A percentile compares a stretch with the other conserved stretches of the same genome.
phyloP scores from a whole-genome alignment of 345 rosid genomes.

The Rhizophora apiculata region DNA sequence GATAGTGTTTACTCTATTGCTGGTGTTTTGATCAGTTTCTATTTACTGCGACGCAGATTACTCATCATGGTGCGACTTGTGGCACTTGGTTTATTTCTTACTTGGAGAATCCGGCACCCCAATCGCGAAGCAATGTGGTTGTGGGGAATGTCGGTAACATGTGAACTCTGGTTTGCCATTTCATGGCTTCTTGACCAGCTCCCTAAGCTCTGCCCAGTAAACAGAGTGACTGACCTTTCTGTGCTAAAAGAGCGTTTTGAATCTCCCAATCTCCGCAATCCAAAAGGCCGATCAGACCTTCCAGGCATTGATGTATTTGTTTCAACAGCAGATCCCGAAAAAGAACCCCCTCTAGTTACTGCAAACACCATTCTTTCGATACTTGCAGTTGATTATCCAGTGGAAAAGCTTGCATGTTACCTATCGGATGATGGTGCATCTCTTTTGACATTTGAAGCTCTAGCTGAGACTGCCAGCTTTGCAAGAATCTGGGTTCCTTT shows the following conservation, averaged over 20 bases:
- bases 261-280: constrained; percentile 68
- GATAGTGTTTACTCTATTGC: too few relatives aligned
- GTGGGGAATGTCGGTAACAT: constrained; percentile 67
- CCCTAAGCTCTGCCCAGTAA: constrained; percentile 77
- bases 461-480: constrained; percentile 76
- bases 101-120: constrained; percentile 73
- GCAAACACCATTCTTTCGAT: constrained; percentile 74
- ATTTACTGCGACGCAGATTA: constrained; percentile 37
- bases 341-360: constrained; percentile 78
- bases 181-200: constrained; percentile 80
- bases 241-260: constrained; percentile 63
- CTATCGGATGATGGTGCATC: constrained; percentile 78
- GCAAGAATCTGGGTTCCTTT: constrained; percentile 78
- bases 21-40: constrained; percentile 1
- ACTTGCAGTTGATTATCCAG: constrained; percentile 74
- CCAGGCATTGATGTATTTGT: constrained; percentile 75
- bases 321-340: constrained; percentile 80
- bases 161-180: constrained; percentile 82
- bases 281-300: constrained; percentile 76
- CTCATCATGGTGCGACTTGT: constrained; percentile 51
- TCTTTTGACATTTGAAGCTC: constrained; percentile 67
- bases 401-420: constrained; percentile 75
- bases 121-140: constrained; percentile 73
- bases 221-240: constrained; percentile 60
- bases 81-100: constrained; percentile 61